Evolutionary conservation across 1,139 yeast species (phyloP).

Genomic region (Protomyces arabidopsidicola): DNA sequence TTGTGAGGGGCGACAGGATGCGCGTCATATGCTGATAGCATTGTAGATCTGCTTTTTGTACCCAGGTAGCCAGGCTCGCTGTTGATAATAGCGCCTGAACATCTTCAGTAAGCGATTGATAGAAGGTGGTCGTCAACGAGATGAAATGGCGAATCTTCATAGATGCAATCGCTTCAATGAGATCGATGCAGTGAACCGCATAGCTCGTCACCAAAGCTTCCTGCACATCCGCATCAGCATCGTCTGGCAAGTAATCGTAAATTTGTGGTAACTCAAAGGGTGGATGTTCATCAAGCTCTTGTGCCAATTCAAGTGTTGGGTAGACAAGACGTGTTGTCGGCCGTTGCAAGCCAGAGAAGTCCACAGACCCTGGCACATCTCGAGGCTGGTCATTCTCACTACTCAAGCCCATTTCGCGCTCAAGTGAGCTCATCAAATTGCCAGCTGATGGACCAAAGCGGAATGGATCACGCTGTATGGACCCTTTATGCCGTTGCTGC

Average conservation of each 20-base stretch:
- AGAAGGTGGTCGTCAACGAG: constrained; percentile 52
- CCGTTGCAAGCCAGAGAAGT: constrained; percentile 15
- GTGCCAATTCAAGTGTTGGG: constrained; percentile 29
- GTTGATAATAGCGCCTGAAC: constrained; percentile 57
- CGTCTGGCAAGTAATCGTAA: constrained; percentile 38
- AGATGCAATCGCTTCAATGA: constrained; percentile 62
- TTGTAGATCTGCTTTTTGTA: constrained; percentile 58
- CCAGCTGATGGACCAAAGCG: constrained; percentile 1
- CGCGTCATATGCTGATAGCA: constrained; percentile 59
- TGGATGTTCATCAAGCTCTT: constrained; percentile 31
- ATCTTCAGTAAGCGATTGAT: constrained; percentile 59
- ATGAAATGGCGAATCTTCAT: constrained; percentile 63
- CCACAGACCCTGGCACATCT: constrained; percentile 14
- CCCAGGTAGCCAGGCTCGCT: constrained; percentile 57
- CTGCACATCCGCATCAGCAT: constrained; percentile 55
- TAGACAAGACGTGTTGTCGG: constrained; percentile 12
- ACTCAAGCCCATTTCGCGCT: neutral
- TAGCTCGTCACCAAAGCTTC: constrained; percentile 59
- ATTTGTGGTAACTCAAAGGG: constrained; percentile 31
- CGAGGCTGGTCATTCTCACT: neutral
- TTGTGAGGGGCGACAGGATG: constrained; percentile 61
- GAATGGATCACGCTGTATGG: constrained; percentile 10
- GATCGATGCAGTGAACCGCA: constrained; percentile 56
- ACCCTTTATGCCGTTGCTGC: constrained; percentile 3
- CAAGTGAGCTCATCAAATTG: constrained; percentile 10